Base-by-base conservation (phyloP, 108 stramenopile genomes). In the Chaetoceros tenuissimus region DNA sequence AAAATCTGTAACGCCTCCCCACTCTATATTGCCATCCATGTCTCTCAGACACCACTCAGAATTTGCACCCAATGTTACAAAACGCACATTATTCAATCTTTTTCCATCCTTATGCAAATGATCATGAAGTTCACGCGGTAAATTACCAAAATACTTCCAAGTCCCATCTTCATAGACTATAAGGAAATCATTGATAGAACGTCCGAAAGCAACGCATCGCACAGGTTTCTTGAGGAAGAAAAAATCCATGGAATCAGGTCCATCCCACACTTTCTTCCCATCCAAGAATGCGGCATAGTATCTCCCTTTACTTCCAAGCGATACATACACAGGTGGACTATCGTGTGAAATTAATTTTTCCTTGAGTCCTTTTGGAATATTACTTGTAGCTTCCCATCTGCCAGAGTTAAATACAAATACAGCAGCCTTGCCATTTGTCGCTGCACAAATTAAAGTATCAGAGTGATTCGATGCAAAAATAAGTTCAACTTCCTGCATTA, bases 1-100 rank as follows among this genome's bases (percentile, higher is more conserved):
- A 10, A 40, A 5, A 40, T 40, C 34, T 13, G 34, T 10, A 10
- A 40, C 8, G 13, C 34, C 34, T 10, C 34, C 34, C 34, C 34
- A 40, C 34, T 13, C 5, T 13, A 40, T 40, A 13, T 40, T 40
- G 8, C 34, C 34, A 5, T 13, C 8, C 8, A 10, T 13, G 34
- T 40, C 34, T 13, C 13, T 40, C 13, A 13, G 8, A 40, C 3
- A 49, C 7, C 7, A 49, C n/a, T 23, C 48, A 3, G 16, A 7
- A 23, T 22, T 3, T 7, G 48, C 48, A 23, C 48, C 48, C 22
- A 49, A 49, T 49, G 48, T 49, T 3, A 49, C n/a, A n/a, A n/a
- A 49, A 49, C 48, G 7, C 48, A 49, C 48, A 23, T n/a, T 13
- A 40, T 10, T 40, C 34, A 13, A 5, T 13, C 7, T 18, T 7